A percentile compares a stretch with the other conserved stretches of the same genome.
Conservation (phyloP, 164 flowering plant species). For the Santalum album region DNA sequence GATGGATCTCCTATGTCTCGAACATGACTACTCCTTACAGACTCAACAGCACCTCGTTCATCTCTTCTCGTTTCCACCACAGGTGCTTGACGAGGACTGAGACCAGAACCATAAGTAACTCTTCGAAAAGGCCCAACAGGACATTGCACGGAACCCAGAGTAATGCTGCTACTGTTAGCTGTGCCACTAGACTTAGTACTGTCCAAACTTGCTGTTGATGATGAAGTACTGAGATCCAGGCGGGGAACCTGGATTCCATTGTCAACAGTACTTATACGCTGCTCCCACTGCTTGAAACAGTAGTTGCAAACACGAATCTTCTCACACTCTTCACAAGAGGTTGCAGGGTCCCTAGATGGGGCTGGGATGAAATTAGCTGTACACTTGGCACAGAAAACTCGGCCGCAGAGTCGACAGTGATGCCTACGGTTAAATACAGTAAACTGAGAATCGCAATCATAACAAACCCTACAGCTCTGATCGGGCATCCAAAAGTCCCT, state of each 20-base stretch:
- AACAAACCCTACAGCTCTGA: conserved; percentile 88
- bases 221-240: conserved; percentile 45
- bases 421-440: conserved; percentile 79
- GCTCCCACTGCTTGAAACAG: conserved; percentile 78
- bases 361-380: conserved; percentile 74
- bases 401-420: conserved; percentile 90
- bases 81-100: conserved; percentile 36
- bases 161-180: conserved; percentile 38
- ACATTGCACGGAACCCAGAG: conserved; percentile 47
- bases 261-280: conserved; percentile 26
- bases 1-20: conserved; percentile 31
- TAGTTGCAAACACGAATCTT: conserved; percentile 77
- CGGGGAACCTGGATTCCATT: conserved; percentile 34
- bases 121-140: conserved; percentile 46
- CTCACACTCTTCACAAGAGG: conserved; percentile 47
- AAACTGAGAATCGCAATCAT: conserved; percentile 86
- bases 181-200: conserved; percentile 63
- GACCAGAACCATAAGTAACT: conserved; percentile 25
- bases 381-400: conserved; percentile 86
- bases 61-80: conserved; percentile 27
- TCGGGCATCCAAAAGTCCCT: conserved; percentile 99
- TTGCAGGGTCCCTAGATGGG: conserved; percentile 29
- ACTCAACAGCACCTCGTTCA: conserved; percentile 26
- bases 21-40: conserved; percentile 23
- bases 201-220: conserved; percentile 61